Percentiles rank a stretch among this genome's conserved stretches.
These are phyloP conservation scores for Pythium sukuiense DNA, from an alignment of 352 stramenopile species.

Conservation along the genomic window DNA sequence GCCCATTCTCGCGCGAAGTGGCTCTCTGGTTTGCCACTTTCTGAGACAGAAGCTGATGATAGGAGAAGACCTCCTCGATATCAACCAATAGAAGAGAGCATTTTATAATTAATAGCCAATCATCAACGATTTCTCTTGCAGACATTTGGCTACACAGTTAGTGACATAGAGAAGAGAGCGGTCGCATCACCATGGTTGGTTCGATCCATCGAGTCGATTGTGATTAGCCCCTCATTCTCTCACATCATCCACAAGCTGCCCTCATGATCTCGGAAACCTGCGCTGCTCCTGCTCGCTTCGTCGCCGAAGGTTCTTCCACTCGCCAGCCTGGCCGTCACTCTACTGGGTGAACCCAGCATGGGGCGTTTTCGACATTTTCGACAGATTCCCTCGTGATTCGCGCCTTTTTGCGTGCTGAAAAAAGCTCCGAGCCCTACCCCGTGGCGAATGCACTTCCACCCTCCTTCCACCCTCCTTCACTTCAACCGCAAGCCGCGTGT, in stretches of 20 bases:
- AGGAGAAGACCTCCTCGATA: neutral
- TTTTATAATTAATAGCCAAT: neutral
- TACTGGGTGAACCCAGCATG: neutral
- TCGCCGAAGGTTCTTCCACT: neutral
- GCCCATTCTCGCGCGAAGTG: conserved; percentile 9
- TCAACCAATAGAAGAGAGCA: neutral
- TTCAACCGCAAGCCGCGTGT: conserved; percentile 23
- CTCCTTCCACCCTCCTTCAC: conserved; percentile 9
- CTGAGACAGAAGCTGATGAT: neutral
- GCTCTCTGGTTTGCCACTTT: neutral
- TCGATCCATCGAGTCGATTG: too few species aligned
- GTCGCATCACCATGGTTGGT: too few species aligned
- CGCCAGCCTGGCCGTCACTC: neutral
- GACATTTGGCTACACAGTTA: neutral
- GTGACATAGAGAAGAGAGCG: neutral
- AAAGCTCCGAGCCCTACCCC: neutral
- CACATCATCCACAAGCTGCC: too few species aligned
- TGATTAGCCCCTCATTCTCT: too few species aligned
- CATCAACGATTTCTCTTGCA: neutral
- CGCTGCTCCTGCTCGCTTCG: neutral
- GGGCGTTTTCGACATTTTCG: conserved; percentile 14
- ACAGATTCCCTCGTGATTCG: conserved; percentile 16
- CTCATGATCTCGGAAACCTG: too few species aligned
- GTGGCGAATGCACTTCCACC: conserved; percentile 8
- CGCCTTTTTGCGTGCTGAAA: neutral